Evolutionary conservation across 257 asterid genomes (phyloP), one percentile per base, ranked within the genome.

Genomic region (Solanum corneliomulleri): DNA sequence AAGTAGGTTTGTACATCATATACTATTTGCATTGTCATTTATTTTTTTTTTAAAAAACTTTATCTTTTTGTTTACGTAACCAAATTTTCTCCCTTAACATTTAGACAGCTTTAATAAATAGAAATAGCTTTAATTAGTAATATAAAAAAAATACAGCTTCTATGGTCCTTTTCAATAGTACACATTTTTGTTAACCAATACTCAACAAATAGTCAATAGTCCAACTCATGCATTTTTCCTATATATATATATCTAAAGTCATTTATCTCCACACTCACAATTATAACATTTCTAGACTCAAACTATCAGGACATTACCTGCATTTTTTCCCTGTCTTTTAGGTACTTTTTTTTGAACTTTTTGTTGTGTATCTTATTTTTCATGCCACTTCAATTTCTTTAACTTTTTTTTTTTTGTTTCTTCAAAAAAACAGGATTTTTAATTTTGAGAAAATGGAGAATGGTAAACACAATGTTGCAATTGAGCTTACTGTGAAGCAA

Each of bases 161-260:
- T 69, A 72, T 41, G 15, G 90, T 95, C 97, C 89, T 93, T 91
- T 87, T 94, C 98, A 89, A 29, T 45, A 31, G 72, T 68, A 82
- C 90, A 82, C 90, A 88, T 90, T 86, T 89, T 95, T 90, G 96
- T 92, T 93, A 87, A 94, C 96, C 97, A 93, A 95, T 88, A 85
- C 92, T 77, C 83, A 89, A 29, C 89, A 84, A 89, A 69, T 85
- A 45, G 37, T 82, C 86, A 25, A 87, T n/a, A 47, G 41, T 82
- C 56, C 69, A 44, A 72, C 90, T 91, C 86, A 84, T 75, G 75
- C 83, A 87, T 11, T 62, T 84, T 76, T 92, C 90, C 89, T 93
- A 89, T 90, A 89, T 83, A 89, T 91, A 68, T 42, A 20, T 56
- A 56, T 18, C 64, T 74, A 60, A 35, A 82, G 35, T 89, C 91